Conservation (phyloP, 345 rosid species). For the Camelina neglecta region DNA sequence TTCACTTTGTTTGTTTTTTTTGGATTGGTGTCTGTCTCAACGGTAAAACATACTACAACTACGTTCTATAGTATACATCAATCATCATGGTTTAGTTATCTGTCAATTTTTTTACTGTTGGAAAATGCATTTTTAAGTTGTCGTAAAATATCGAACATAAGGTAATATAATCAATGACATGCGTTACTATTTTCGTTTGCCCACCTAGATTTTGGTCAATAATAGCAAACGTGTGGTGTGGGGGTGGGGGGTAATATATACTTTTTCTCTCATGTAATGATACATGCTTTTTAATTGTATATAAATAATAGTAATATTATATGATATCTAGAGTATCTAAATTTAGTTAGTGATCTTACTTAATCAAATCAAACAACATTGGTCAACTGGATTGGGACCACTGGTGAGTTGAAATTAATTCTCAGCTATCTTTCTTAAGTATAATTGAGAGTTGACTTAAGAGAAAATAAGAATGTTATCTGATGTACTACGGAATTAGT, state of each 20-base stretch:
- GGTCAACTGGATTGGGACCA: slow-evolving; percentile 34
- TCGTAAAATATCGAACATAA: slow-evolving; percentile 42
- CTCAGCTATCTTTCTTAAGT: slow-evolving; percentile 12
- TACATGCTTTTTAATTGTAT: slow-evolving; percentile 27
- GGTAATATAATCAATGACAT: slow-evolving; percentile 36
- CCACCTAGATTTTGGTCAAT: slow-evolving; percentile 36
- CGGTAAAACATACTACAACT: background rate
- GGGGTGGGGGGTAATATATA: background rate
- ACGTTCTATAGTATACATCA: background rate
- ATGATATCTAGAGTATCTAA: slow-evolving; percentile 20
- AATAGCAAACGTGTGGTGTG: slow-evolving; percentile 32
- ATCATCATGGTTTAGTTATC: background rate
- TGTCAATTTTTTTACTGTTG: background rate
- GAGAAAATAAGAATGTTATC: background rate
- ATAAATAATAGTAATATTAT: background rate
- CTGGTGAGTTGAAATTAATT: background rate
- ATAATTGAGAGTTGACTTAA: slow-evolving; percentile 35
- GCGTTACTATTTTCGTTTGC: background rate
- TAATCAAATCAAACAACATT: slow-evolving; percentile 33
- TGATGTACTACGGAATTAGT: slow-evolving; percentile 12
- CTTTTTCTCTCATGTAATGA: slow-evolving; percentile 25
- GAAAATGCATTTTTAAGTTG: slow-evolving; percentile 30
- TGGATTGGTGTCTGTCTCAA: background rate
- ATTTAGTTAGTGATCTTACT: slow-evolving; percentile 9
- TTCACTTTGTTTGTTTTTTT: background rate